Base-by-base conservation (phyloP, 805 yeast genomes). In the Ogataea polymorpha region DNA sequence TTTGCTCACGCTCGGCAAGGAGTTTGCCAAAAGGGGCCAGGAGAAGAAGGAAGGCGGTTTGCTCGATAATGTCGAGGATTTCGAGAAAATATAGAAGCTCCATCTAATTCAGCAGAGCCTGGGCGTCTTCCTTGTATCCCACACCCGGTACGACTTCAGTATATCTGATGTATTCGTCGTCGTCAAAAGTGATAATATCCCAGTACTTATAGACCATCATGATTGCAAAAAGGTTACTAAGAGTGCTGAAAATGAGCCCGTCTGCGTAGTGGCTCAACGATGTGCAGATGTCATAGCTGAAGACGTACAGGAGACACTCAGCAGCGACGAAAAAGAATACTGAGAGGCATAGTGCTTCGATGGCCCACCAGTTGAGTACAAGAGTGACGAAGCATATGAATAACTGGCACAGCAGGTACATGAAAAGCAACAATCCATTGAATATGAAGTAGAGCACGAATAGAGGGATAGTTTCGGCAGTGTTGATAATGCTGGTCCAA, bases 151-250 rank as follows among this genome's bases (percentile, higher is more conserved):
- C 61, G 14, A 52, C 40, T 38, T 56, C 58, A 9, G 63, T 57
- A 37, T 46, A 50, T 34, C 63, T 43, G 23, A 58, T 79, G 63
- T 91, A 93, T 65, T 91, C 99, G 53, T 91, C 79, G 61, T 93
- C 98, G 56, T 91, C 98, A 42, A 82, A 80, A 10, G 98, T 93
- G 38, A 91, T 82, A 75, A 90, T 88, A 57, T 90, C 97, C 96
- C 98, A 91, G 53, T 80, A 87, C 65, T 93, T 90, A 70, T 89
- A 91, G 37, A 91, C 72, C 98, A 93, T 91, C 96, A 93, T 89
- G 41, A 85, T 67, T 4, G 95, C 75, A 55, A 88, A 84, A 36
- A 88, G 59, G 58, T 87, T 87, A 58, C 96, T 77, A 25, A 88
- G 55, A 18, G 93, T 76, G 23, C 88, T 93, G 56, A 90, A 87